These are phyloP conservation scores for Pythium scleroteichum DNA, from an alignment of 352 stramenopile species.

Conservation along the genomic window DNA sequence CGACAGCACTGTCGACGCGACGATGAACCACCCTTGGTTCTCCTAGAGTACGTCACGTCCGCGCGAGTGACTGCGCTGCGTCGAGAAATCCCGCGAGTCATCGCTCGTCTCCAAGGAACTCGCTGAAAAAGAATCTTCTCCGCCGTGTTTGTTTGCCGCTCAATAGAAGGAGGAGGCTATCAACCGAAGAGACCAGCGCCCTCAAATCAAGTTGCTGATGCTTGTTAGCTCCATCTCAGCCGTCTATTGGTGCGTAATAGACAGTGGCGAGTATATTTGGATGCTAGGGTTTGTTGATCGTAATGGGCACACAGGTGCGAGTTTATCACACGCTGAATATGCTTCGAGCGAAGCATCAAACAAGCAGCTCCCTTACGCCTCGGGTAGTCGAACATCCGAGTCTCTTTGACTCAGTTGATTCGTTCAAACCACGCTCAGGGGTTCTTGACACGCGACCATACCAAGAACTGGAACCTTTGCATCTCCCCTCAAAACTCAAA, in stretches of 20 bases:
- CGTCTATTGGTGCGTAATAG: no score
- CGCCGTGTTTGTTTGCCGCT: no score
- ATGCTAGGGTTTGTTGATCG: neutral
- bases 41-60: slow-evolving; percentile 57
- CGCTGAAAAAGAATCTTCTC: neutral
- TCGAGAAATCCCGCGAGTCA: slow-evolving; percentile 40
- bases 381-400: no score
- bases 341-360: neutral
- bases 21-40: neutral
- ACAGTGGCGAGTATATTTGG: slow-evolving; percentile 7
- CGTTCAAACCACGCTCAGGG: slow-evolving; percentile 16
- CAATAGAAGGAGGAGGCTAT: no score
- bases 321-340: no score
- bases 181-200: neutral
- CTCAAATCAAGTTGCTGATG: no score
- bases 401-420: neutral
- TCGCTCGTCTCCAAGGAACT: slow-evolving; percentile 18
- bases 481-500: slow-evolving; percentile 58
- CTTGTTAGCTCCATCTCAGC: no score
- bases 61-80: slow-evolving; percentile 49
- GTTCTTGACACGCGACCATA: slow-evolving; percentile 57
- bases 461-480: slow-evolving; percentile 60
- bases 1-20: slow-evolving; percentile 24
- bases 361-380: no score
- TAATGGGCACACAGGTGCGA: no score